phyloP scores from a whole-genome alignment of 805 yeast species.

The Saccharomycopsis lassenensis region DNA sequence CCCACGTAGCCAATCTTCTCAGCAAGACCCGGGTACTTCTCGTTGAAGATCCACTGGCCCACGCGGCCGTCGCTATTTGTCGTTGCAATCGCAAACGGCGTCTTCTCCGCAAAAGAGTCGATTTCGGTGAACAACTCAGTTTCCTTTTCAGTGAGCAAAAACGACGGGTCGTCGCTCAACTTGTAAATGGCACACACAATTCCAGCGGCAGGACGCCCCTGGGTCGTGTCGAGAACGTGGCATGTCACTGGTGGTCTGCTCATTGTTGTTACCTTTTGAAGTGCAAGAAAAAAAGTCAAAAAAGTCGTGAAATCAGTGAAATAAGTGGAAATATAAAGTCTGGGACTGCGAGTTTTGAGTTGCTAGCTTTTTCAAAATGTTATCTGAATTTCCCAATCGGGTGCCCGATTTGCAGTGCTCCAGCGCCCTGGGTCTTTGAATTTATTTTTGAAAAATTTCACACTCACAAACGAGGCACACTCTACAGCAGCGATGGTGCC shows the following conservation, averaged over 20 bases:
- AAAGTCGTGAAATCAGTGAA: too few relatives aligned
- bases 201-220: slow-evolving; percentile 71
- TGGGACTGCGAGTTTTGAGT: too few relatives aligned
- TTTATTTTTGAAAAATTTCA: too few relatives aligned
- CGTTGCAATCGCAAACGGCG: slow-evolving; percentile 52
- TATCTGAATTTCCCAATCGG: too few relatives aligned
- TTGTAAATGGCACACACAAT: slow-evolving; percentile 55
- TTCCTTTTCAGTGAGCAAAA: background rate
- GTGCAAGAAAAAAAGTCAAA: too few relatives aligned
- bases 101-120: slow-evolving; percentile 23
- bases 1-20: slow-evolving; percentile 13
- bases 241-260: slow-evolving; percentile 59
- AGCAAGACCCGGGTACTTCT: slow-evolving; percentile 17
- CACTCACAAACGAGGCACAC: too few relatives aligned
- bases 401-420: too few relatives aligned
- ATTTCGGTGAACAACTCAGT: slow-evolving; percentile 19
- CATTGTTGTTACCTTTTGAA: too few relatives aligned
- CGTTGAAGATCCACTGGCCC: slow-evolving; percentile 45
- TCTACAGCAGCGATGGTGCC: too few relatives aligned
- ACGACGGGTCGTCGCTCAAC: slow-evolving; percentile 19
- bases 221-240: slow-evolving; percentile 76
- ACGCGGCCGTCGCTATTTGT: slow-evolving; percentile 82
- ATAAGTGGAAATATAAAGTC: too few relatives aligned
- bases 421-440: too few relatives aligned
- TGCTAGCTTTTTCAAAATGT: too few relatives aligned